Base-by-base conservation (phyloP, 1,139 yeast species). In the Sugiyamaella sp. region DNA sequence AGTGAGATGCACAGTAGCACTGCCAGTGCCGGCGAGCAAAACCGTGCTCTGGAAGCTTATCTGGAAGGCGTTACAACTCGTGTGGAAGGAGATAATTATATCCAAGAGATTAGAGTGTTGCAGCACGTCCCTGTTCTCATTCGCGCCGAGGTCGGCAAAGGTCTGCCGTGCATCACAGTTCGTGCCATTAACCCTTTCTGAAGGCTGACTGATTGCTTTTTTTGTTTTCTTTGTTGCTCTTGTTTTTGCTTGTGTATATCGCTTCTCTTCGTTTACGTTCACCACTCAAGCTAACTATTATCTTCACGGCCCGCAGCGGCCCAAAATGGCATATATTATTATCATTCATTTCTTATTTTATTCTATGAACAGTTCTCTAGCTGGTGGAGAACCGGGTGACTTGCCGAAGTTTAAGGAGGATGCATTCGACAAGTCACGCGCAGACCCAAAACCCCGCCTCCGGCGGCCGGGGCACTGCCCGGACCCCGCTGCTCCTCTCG, bases 71-170 rank as follows among this genome's bases (percentile, higher is more conserved):
- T 86, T 29, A 72, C 72, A 33, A 82, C 86, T 1, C 50, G 50
- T 22, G 39, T 46, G 77, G 93, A 88, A 57, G 85, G 83, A 43
- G 83, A 78, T 38, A 63, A 61, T 55, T 71, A 71, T 59, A 80
- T 93, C 52, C 98, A 93, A 74, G 96, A 89, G 66, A 84, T 93
- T 52, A 78, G 80, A 58, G 95, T 89, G 64, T 74, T 91, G 64
- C 79, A 79, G 51, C 85, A 83, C 65, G 87, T 93, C 46, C 98
- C 98, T 14, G 84, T 93, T 19, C 75, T 93, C 58, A 76, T 93
- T 58, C 80, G 97, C 62, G 95, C 97, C 0, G 98, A 91, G 70
- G 82, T 90, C 53, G 97, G 97, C 51, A 89, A 89, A 91, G 71
- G 70, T 46, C 78, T 93, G 56, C 99, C 99, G 14, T 91, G 98